Evolutionary conservation across 805 yeast species (phyloP).

Genomic region (Wickerhamiella occidentalis): DNA sequence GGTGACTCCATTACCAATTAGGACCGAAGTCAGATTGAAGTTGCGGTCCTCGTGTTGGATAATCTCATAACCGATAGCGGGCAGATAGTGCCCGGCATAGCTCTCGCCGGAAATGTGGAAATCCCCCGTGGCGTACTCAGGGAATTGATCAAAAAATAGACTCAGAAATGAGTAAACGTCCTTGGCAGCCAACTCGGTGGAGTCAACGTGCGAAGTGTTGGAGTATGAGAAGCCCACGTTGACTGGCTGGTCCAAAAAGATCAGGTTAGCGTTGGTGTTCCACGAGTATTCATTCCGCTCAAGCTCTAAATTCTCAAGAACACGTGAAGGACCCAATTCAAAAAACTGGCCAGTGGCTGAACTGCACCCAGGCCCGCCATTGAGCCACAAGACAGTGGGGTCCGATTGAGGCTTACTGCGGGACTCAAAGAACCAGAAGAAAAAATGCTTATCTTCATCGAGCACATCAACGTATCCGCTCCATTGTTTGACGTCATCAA

Average conservation of each 20-base stretch:
- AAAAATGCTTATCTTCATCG: constrained; percentile 83
- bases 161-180: constrained; percentile 83
- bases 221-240: constrained; percentile 87
- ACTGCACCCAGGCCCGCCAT: constrained; percentile 98
- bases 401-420: constrained; percentile 72
- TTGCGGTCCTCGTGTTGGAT: constrained; percentile 47
- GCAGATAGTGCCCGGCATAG: constrained; percentile 94
- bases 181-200: constrained; percentile 53
- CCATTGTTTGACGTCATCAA: constrained; percentile 71
- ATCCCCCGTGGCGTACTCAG: constrained; percentile 46
- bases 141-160: constrained; percentile 78
- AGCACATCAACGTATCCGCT: constrained; percentile 66
- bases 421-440: constrained; percentile 84
- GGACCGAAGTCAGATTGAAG: constrained; percentile 62
- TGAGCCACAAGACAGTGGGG: constrained; percentile 81
- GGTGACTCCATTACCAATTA: constrained; percentile 91
- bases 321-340: constrained; percentile 83
- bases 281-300: constrained; percentile 81
- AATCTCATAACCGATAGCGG: constrained; percentile 57
- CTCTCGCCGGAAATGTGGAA: constrained; percentile 94
- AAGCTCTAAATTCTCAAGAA: constrained; percentile 54
- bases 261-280: constrained; percentile 86
- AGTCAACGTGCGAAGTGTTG: constrained; percentile 28
- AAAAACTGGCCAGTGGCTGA: constrained; percentile 84
- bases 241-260: constrained; percentile 90